Evolutionary conservation across 352 stramenopile genomes (phyloP).

Genomic region (Peronospora belbahrii): DNA sequence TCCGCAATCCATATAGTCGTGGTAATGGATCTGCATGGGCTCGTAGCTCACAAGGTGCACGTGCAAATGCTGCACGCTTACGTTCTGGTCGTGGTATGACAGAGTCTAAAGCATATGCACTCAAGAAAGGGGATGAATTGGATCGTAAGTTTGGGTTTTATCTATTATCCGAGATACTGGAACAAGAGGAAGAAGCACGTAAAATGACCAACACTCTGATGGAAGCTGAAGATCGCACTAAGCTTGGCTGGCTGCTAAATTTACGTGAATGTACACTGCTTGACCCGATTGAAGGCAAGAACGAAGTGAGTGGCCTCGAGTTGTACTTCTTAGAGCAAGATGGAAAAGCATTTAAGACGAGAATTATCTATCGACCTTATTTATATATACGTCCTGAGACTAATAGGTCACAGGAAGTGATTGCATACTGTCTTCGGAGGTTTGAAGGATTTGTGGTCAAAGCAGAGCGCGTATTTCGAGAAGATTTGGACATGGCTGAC

Average conservation of each 20-base stretch:
- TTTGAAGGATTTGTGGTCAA: constrained; percentile 86
- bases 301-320: constrained; percentile 88
- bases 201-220: constrained; percentile 1
- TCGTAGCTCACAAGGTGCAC: constrained; percentile 62
- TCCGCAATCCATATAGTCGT: constrained; percentile 36
- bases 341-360: constrained; percentile 92
- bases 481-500: constrained; percentile 90
- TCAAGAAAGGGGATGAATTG: constrained; percentile 58
- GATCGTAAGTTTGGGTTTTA: constrained; percentile 66
- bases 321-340: constrained; percentile 94
- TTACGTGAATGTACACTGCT: constrained; percentile 49
- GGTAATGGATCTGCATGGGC: constrained; percentile 54
- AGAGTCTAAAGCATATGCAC: constrained; percentile 45
- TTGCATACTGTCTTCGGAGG: constrained; percentile 69
- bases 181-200: constrained; percentile 33
- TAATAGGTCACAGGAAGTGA: constrained; percentile 59
- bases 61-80: constrained; percentile 38
- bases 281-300: constrained; percentile 49
- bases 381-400: constrained; percentile 89
- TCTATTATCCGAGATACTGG: constrained; percentile 48
- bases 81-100: constrained; percentile 45
- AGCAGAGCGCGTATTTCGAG: constrained; percentile 61
- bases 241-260: constrained; percentile 71
- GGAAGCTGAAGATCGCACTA: constrained; percentile 13
- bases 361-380: constrained; percentile 93